A percentile compares a stretch with the other conserved stretches of the same genome.
Conservation (phyloP, 495 filamentous ascomycete species). For the Aspergillus affinis region DNA sequence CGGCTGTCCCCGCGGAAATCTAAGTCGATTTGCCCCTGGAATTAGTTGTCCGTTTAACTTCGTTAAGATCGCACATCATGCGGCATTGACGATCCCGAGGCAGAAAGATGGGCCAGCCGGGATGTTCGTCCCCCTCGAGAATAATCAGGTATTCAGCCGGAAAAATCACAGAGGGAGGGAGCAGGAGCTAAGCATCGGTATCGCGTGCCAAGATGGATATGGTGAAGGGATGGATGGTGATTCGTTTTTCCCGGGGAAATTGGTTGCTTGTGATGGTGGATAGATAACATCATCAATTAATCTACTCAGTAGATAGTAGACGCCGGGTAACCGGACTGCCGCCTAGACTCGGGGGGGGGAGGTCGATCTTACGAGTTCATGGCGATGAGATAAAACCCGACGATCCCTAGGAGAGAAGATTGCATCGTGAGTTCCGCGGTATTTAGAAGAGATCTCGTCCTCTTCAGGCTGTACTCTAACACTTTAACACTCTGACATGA, state of each 20-base stretch:
- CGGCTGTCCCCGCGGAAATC: not conserved
- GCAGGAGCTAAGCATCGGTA: not conserved
- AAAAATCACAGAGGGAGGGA: not conserved
- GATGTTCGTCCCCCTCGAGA: not conserved
- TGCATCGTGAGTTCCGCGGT: slow-evolving; percentile 2
- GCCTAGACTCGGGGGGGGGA: slow-evolving; percentile 8
- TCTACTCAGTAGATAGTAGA: not conserved
- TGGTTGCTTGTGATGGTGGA: slow-evolving; percentile 6
- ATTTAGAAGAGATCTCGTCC: not conserved
- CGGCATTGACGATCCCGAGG: slow-evolving; percentile 14
- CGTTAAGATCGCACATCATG: slow-evolving; percentile 6
- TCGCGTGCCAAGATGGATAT: not conserved
- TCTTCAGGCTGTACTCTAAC: too few relatives aligned
- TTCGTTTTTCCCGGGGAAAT: not conserved
- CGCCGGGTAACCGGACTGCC: slow-evolving; percentile 14
- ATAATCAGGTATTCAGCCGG: not conserved
- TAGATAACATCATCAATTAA: too few relatives aligned
- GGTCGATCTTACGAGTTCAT: slow-evolving; percentile 8
- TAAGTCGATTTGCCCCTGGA: not conserved
- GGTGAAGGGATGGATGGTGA: not conserved
- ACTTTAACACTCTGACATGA: too few relatives aligned
- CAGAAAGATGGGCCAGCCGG: not conserved
- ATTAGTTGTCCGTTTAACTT: not conserved
- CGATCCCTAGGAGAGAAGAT: slow-evolving; percentile 12
- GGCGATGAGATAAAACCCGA: slow-evolving; percentile 14